Conservation (phyloP, 805 yeast genomes). For the Candida sphagnicola region DNA sequence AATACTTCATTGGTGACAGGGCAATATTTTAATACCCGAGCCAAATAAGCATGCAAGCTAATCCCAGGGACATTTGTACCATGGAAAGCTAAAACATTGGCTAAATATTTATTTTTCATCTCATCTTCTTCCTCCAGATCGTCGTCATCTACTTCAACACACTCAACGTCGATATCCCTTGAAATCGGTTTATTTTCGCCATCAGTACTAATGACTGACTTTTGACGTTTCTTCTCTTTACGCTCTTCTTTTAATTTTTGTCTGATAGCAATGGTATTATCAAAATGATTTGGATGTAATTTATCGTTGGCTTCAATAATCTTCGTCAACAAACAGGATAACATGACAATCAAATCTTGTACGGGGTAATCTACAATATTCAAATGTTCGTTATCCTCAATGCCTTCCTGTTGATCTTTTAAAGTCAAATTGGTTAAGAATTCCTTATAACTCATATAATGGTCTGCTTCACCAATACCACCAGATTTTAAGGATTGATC, state of each 20-base stretch:
- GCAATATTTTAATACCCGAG: constrained; percentile 91
- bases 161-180: constrained; percentile 6
- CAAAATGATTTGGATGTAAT: constrained; percentile 65
- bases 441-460: constrained; percentile 41
- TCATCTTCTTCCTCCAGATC: constrained; percentile 35
- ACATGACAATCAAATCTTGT: constrained; percentile 75
- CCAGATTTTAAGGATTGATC: background rate
- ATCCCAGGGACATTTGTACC: constrained; percentile 98
- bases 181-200: constrained; percentile 5
- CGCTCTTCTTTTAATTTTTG: constrained; percentile 34
- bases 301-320: constrained; percentile 89
- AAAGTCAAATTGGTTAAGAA: constrained; percentile 27
- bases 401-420: constrained; percentile 10
- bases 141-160: constrained; percentile 6
- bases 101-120: constrained; percentile 49
- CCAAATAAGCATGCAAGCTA: constrained; percentile 80
- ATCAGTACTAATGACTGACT: constrained; percentile 5
- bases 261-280: constrained; percentile 39
- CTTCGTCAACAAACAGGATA: constrained; percentile 77
- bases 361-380: constrained; percentile 84
- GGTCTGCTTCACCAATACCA: constrained; percentile 29
- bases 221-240: constrained; percentile 22
- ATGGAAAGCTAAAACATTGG: constrained; percentile 82
- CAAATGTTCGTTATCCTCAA: constrained; percentile 45
- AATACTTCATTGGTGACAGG: constrained; percentile 98